Base-by-base conservation (phyloP, 805 yeast genomes). In the Saccharomycopsis fodiens region DNA sequence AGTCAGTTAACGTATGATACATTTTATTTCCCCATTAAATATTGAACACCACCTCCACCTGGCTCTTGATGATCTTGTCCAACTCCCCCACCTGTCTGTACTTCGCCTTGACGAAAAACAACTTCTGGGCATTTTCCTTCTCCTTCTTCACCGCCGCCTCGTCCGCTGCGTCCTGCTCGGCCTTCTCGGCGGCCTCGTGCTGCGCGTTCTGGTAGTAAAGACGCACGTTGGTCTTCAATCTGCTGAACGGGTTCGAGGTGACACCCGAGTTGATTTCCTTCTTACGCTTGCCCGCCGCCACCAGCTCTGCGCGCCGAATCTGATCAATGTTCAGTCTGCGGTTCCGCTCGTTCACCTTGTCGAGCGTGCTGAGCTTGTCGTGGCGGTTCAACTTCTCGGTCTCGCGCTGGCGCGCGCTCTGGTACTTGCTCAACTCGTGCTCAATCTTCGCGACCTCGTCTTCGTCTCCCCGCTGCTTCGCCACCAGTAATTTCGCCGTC, bases 181-280 rank as follows among this genome's bases (percentile, higher is more conserved):
- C 83, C 60, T 70, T 73, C 53, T 73, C 79, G 54, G 79, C 77
- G 52, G 73, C 82, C 50, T 71, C 74, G 51, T 71, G 70, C 51
- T 72, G 77, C 39, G 71, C 65, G 46, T 62, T 74, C 39, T 70
- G 68, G 43, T 88, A 87, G 63, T 86, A 91, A 50, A 86, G 78
- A 57, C 85, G 77, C 1, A 97, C 85, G 51, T 79, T 83, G 1
- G 97, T 91, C 60, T 85, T 82, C 59, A 93, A 74, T 61, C 97
- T 79, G 54, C 84, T 78, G 64, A 93, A 93, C 19, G 98, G 97
- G 66, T 93, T 76, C 44, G 76, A 69, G 47, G 65, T 64, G 36
- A 55, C 68, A 46, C 70, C 53, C 54, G 60, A 54, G 64, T 45
- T 48, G 35, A 52, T 55, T 47, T 41, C 59, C 62, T 56, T 62